phyloP scores from a whole-genome alignment of 257 asterid genomes.

The Solanum bulbocastanum region DNA sequence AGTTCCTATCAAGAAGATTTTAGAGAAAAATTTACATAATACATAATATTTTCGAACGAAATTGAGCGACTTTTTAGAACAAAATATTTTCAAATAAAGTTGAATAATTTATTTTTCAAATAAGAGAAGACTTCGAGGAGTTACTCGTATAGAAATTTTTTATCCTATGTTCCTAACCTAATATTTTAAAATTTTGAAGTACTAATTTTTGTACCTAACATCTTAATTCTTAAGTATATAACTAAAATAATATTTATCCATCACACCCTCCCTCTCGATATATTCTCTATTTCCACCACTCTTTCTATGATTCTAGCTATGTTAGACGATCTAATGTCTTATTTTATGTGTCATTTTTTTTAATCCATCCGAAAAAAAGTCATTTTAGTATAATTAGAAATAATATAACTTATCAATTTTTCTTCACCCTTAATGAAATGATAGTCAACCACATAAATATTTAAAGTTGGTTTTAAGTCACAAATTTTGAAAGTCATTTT shows the following conservation, averaged over 20 bases:
- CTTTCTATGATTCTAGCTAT: background rate
- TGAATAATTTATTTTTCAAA: too few species aligned
- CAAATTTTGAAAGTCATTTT: rapidly evolving
- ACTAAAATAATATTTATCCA: too few species aligned
- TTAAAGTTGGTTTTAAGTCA: rapidly evolving
- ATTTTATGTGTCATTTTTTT: too few species aligned
- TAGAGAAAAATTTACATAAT: background rate
- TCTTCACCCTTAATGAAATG: too few species aligned
- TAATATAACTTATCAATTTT: background rate
- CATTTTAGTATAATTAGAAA: too few species aligned
- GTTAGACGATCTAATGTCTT: too few species aligned
- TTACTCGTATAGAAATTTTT: background rate
- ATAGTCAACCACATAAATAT: background rate
- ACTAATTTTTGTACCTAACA: background rate
- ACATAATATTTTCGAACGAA: background rate
- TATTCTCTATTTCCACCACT: background rate
- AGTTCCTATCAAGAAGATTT: background rate
- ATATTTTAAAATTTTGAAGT: background rate
- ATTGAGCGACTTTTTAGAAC: rapidly evolving
- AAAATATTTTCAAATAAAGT: background rate
- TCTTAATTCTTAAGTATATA: too few species aligned
- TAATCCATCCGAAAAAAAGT: too few species aligned
- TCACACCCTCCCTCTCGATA: too few species aligned
- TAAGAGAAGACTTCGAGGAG: background rate
- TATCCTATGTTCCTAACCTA: background rate